Evolutionary conservation across 805 yeast species (phyloP).

Genomic region (Zygotorulaspora florentina): DNA sequence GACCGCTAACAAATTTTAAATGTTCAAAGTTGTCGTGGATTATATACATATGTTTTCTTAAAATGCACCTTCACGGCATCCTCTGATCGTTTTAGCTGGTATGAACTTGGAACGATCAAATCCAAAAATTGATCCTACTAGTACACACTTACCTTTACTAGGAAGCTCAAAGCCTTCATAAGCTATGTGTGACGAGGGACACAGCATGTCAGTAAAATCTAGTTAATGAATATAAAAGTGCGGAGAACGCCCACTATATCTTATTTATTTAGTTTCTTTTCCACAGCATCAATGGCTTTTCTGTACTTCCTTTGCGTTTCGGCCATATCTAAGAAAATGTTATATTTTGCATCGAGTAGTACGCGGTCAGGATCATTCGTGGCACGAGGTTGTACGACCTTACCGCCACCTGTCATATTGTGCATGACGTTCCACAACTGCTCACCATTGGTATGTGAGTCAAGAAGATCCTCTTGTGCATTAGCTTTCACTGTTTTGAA

Average conservation of each 20-base stretch:
- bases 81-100: too few relatives aligned
- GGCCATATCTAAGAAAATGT: slow-evolving; percentile 84
- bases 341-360: slow-evolving; percentile 73
- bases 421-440: slow-evolving; percentile 85
- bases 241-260: too few relatives aligned
- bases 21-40: too few relatives aligned
- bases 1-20: too few relatives aligned
- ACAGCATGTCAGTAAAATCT: too few relatives aligned
- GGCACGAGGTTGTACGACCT: slow-evolving; percentile 65
- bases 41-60: too few relatives aligned
- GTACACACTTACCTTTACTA: too few relatives aligned
- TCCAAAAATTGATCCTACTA: too few relatives aligned
- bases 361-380: slow-evolving; percentile 58
- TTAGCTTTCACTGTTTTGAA: slow-evolving; percentile 54
- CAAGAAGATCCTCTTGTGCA: slow-evolving; percentile 41
- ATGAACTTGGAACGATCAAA: too few relatives aligned
- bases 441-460: slow-evolving; percentile 43
- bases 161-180: too few relatives aligned
- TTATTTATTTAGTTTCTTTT: slow-evolving; percentile 8
- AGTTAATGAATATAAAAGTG: background rate
- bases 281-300: slow-evolving; percentile 53
- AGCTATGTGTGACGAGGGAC: too few relatives aligned
- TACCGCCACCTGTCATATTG: slow-evolving; percentile 77
- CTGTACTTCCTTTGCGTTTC: slow-evolving; percentile 76
- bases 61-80: too few relatives aligned